Conservation (phyloP, 768 basidiomycete species). For the Trametes elegans region DNA sequence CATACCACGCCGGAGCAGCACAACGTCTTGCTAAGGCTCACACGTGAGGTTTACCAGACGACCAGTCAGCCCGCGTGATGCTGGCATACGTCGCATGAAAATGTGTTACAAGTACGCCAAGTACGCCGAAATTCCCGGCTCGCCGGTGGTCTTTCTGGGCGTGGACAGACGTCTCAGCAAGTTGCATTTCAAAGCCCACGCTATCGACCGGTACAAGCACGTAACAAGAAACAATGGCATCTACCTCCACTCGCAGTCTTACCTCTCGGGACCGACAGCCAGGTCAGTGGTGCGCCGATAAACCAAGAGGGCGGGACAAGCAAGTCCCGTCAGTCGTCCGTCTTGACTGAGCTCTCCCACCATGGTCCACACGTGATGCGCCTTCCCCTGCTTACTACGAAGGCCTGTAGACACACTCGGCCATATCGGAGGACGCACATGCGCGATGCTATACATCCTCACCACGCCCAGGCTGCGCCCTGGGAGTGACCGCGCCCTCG, state of each 20-base stretch:
- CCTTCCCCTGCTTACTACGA: conserved; percentile 3
- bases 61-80: too few relatives aligned
- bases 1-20: too few relatives aligned
- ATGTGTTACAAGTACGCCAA: too few relatives aligned
- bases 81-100: too few relatives aligned
- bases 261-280: conserved; percentile 5
- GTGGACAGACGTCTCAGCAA: not conserved
- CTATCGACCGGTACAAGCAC: conserved; percentile 1
- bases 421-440: not conserved
- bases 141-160: not conserved
- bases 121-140: not conserved
- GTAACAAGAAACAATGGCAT: not conserved
- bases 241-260: not conserved
- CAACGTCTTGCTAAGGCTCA: too few relatives aligned
- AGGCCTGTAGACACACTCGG: not conserved
- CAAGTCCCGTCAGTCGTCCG: not conserved
- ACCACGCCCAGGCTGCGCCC: not conserved
- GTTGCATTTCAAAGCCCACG: not conserved
- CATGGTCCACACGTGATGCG: not conserved
- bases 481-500: not conserved
- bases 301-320: not conserved
- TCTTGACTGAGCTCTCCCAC: not conserved
- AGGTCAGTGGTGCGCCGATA: not conserved
- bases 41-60: too few relatives aligned
- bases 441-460: conserved; percentile 1